These are phyloP conservation scores for Penicillium odoratum DNA, from an alignment of 495 filamentous ascomycete species.

Conservation along the genomic window DNA sequence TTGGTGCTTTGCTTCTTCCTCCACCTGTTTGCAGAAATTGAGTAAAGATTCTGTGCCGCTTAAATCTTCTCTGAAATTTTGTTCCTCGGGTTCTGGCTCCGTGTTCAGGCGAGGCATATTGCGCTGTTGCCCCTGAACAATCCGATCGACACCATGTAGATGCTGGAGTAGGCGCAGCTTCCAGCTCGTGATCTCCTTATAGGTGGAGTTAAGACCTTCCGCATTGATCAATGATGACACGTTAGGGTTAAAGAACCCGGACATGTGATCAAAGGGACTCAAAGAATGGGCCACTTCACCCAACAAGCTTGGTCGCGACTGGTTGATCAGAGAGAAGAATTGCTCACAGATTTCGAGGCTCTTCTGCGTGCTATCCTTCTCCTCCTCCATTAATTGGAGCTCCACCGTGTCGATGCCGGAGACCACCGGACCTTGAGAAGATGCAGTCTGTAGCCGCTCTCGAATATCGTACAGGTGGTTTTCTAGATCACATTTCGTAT, in stretches of 20 bases:
- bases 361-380: slow-evolving; percentile 9
- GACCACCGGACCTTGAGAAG: not conserved
- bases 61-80: too few relatives aligned
- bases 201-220: not conserved
- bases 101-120: too few relatives aligned
- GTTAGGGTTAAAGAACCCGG: not conserved
- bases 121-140: too few relatives aligned
- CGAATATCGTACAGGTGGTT: slow-evolving; percentile 27
- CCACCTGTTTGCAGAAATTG: slow-evolving; percentile 9
- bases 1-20: slow-evolving; percentile 6
- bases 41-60: not conserved
- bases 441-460: slow-evolving; percentile 20
- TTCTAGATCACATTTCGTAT: slow-evolving; percentile 32
- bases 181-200: slow-evolving; percentile 4
- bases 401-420: not conserved
- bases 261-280: not conserved
- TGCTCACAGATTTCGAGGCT: slow-evolving; percentile 6
- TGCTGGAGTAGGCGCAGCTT: not conserved
- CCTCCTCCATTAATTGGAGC: slow-evolving; percentile 7
- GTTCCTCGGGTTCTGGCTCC: too few relatives aligned
- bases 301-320: not conserved
- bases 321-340: slow-evolving; percentile 1
- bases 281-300: not conserved
- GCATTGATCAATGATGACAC: slow-evolving; percentile 1
- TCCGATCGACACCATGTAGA: not conserved